A percentile compares a stretch with the other conserved stretches of the same genome.
These are phyloP conservation scores for Pleurotus sapidus DNA, from an alignment of 768 basidiomycete genomes.

Conservation along the genomic window DNA sequence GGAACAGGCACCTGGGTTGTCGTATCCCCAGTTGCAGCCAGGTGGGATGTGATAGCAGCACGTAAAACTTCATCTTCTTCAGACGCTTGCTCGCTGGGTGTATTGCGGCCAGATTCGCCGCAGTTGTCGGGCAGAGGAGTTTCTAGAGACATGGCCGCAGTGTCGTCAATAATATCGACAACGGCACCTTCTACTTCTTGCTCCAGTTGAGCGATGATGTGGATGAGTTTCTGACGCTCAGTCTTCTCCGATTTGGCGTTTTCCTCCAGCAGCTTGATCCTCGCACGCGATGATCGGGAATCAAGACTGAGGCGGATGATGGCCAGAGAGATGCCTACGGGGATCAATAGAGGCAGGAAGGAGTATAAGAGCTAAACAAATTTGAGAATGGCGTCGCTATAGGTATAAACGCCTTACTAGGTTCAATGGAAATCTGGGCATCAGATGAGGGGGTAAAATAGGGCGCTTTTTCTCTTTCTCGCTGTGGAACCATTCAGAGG, in stretches of 20 bases:
- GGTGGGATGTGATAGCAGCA: not conserved
- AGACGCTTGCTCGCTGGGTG: slow-evolving; percentile 1
- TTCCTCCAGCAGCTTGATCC: slow-evolving; percentile 62
- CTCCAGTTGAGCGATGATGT: slow-evolving; percentile 57
- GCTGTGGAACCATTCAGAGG: slow-evolving; percentile 41
- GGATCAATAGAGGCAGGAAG: slow-evolving; percentile 62
- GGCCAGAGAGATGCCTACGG: slow-evolving; percentile 49
- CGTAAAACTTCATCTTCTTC: not conserved
- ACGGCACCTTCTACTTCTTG: slow-evolving; percentile 56
- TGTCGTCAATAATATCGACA: slow-evolving; percentile 53
- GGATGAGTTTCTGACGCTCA: slow-evolving; percentile 45
- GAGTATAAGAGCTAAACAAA: slow-evolving; percentile 44
- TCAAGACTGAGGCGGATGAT: slow-evolving; percentile 55
- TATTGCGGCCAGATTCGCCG: not conserved
- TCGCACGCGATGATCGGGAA: slow-evolving; percentile 56
- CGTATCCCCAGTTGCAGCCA: not conserved
- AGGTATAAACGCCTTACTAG: slow-evolving; percentile 42
- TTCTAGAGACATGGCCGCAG: slow-evolving; percentile 21
- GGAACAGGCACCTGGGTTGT: not conserved
- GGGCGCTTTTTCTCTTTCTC: slow-evolving; percentile 30
- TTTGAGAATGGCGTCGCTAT: not conserved
- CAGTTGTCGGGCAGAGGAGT: slow-evolving; percentile 7
- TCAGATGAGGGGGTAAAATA: slow-evolving; percentile 54
- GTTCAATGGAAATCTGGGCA: slow-evolving; percentile 65
- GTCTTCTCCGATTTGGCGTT: slow-evolving; percentile 32